A percentile compares a stretch with the other conserved stretches of the same genome.
phyloP scores from a whole-genome alignment of 257 asterid genomes.

The Solanum tacnaense region DNA sequence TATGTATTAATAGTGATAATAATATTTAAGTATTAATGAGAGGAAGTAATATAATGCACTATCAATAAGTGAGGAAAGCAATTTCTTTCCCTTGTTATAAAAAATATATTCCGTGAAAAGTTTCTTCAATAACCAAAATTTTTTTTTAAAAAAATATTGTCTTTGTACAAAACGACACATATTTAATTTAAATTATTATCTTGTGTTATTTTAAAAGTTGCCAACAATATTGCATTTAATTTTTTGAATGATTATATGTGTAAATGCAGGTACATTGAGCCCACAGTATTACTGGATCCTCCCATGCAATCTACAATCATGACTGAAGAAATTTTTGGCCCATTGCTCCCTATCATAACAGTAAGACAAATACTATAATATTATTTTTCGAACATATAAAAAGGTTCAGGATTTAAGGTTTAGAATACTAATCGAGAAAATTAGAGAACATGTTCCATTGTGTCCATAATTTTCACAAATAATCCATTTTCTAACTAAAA shows the following conservation, averaged over 20 bases:
- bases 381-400: too few species aligned
- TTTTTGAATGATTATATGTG: not conserved
- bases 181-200: not conserved
- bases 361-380: constrained; percentile 14
- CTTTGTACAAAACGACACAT: not conserved
- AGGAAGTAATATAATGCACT: too few species aligned
- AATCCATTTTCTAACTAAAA: too few species aligned
- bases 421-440: too few species aligned
- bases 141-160: not conserved
- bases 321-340: constrained; percentile 80
- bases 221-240: not conserved
- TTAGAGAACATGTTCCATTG: too few species aligned
- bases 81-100: not conserved
- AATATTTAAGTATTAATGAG: too few species aligned
- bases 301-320: constrained; percentile 53
- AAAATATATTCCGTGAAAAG: not conserved
- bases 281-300: constrained; percentile 69
- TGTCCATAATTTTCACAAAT: not conserved
- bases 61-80: too few species aligned
- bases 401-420: too few species aligned
- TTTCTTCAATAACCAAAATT: not conserved
- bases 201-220: not conserved
- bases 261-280: constrained; percentile 47
- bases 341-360: constrained; percentile 67
- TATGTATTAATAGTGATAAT: too few species aligned